Conservation (phyloP, 179 eudicot genomes). For the Carnegiea gigantea region DNA sequence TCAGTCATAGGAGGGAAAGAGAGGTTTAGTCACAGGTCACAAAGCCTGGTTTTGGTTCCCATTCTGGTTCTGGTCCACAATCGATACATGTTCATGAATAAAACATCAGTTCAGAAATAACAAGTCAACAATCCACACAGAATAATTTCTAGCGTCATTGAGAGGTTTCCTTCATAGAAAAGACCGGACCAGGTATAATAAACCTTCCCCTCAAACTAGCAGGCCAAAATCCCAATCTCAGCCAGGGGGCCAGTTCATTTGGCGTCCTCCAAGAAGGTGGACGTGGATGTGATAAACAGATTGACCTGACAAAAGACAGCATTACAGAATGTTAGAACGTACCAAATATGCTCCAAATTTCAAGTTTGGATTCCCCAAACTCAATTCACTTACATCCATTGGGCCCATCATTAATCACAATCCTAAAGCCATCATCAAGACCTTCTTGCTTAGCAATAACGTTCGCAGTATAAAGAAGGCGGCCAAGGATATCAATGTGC, state of each 20-base stretch:
- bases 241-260: conserved; percentile 98
- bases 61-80: background rate
- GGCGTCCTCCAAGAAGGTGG: conserved; percentile 97
- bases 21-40: background rate
- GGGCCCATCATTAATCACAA: conserved; percentile 95
- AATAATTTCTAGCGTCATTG: conserved; percentile 5
- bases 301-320: conserved; percentile 52
- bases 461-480: conserved; percentile 85
- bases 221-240: conserved; percentile 25
- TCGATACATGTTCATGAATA: background rate
- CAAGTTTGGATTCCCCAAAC: background rate
- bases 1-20: background rate
- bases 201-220: background rate
- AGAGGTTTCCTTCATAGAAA: conserved; percentile 4
- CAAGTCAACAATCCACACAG: background rate
- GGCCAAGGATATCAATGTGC: conserved; percentile 87
- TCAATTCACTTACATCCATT: conserved; percentile 55
- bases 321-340: conserved; percentile 10
- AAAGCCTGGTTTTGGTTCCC: conserved; percentile 3
- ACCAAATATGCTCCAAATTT: background rate
- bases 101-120: background rate
- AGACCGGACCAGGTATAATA: conserved; percentile 9
- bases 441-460: conserved; percentile 90
- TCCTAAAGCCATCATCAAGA: conserved; percentile 80
- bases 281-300: conserved; percentile 95